Evolutionary conservation across 2,329 filamentous ascomycete genomes (phyloP).

Genomic region (Alternaria rosae): DNA sequence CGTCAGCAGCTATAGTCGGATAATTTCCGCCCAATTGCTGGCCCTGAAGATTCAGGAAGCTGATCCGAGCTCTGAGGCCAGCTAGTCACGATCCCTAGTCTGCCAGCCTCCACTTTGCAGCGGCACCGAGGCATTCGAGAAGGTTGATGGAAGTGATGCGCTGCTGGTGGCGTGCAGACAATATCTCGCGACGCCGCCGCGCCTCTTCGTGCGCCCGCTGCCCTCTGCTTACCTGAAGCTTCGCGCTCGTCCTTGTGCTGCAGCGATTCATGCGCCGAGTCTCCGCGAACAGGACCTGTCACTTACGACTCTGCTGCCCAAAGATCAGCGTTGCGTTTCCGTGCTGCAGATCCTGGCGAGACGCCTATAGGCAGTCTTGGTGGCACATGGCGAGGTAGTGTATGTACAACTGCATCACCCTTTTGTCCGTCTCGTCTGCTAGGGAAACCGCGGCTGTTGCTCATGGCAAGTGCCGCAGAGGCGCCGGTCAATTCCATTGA

Average conservation of each 20-base stretch:
- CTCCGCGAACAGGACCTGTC: neutral
- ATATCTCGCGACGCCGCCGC: neutral
- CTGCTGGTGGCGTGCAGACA: conserved; percentile 25
- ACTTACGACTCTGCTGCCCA: conserved; percentile 11
- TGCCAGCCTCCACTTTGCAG: conserved; percentile 22
- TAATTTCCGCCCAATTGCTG: conserved; percentile 36
- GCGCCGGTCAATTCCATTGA: conserved; percentile 13
- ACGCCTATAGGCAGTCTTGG: conserved; percentile 12
- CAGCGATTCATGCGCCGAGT: conserved; percentile 1
- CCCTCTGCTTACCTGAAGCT: neutral
- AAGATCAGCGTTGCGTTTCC: conserved; percentile 11
- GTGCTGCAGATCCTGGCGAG: conserved; percentile 13
- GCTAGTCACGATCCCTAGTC: conserved; percentile 21
- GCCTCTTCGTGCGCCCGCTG: neutral
- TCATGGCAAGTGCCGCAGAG: conserved; percentile 17
- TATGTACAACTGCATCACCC: conserved; percentile 16
- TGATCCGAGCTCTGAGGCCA: conserved; percentile 26
- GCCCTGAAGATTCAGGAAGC: conserved; percentile 22
- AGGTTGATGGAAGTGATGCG: conserved; percentile 42
- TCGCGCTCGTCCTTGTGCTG: neutral
- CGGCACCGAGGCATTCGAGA: conserved; percentile 39
- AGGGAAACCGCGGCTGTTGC: conserved; percentile 19
- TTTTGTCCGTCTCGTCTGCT: conserved; percentile 23
- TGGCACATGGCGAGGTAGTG: conserved; percentile 13
- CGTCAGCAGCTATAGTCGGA: conserved; percentile 29